A percentile compares a stretch with the other conserved stretches of the same genome.
phyloP scores from a whole-genome alignment of 2,329 filamentous ascomycete genomes.

The Fusarium nurragi region DNA sequence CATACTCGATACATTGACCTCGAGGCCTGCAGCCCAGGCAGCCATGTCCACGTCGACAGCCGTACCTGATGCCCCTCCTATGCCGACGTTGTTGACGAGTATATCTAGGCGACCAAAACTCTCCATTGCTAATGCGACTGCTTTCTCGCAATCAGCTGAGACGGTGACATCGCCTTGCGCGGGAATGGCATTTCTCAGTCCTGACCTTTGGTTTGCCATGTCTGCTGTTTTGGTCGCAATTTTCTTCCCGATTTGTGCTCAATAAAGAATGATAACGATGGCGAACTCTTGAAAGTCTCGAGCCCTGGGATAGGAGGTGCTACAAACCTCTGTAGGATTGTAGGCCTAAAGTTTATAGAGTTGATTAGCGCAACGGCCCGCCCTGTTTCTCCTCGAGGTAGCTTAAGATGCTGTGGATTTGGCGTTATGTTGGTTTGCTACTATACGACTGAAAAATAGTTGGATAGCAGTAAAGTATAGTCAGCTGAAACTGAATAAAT shows the following conservation, averaged over 20 bases:
- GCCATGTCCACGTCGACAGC: conserved; percentile 69
- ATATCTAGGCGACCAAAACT: conserved; percentile 68
- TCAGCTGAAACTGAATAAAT: neutral
- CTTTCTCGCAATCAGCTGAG: conserved; percentile 59
- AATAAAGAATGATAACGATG: conserved; percentile 46
- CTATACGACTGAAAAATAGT: neutral
- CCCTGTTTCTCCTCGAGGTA: conserved; percentile 18
- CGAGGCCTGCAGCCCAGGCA: conserved; percentile 64
- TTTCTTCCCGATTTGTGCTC: conserved; percentile 45
- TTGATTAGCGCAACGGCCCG: conserved; percentile 50
- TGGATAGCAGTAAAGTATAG: neutral
- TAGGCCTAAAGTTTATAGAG: conserved; percentile 52
- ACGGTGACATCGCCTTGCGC: conserved; percentile 64
- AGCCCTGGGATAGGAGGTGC: conserved; percentile 49
- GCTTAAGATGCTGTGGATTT: neutral
- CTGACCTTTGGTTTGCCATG: conserved; percentile 57
- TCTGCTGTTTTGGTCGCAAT: conserved; percentile 62
- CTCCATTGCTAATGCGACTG: conserved; percentile 54
- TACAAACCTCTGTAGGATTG: conserved; percentile 52
- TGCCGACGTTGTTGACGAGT: conserved; percentile 71
- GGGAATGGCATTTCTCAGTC: conserved; percentile 53
- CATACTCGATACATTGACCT: conserved; percentile 73
- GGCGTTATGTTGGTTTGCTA: neutral
- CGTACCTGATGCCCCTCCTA: conserved; percentile 66
- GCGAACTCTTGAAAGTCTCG: conserved; percentile 45